These are phyloP conservation scores for Fusarium verrucosum DNA, from an alignment of 2,329 filamentous ascomycete species.

Conservation along the genomic window DNA sequence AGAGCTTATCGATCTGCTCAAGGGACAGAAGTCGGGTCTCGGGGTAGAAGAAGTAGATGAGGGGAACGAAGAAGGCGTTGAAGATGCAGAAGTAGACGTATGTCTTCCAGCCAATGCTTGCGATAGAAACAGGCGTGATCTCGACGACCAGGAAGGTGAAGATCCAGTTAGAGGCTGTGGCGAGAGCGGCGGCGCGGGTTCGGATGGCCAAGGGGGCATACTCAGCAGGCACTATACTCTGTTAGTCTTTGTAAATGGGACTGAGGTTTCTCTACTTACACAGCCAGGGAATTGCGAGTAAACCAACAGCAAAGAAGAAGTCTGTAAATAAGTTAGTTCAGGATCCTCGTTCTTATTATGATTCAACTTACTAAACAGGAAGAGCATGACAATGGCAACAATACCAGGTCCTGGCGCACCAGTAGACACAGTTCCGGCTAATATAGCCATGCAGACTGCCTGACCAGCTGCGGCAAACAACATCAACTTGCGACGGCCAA, in stretches of 20 bases:
- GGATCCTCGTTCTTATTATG: fast-evolving
- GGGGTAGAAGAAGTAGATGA: constrained; percentile 60
- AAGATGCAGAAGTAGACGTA: constrained; percentile 53
- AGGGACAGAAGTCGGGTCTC: constrained; percentile 59
- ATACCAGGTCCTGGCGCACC: constrained; percentile 51
- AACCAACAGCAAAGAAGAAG: constrained; percentile 54
- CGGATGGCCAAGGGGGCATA: constrained; percentile 54
- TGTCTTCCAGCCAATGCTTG: constrained; percentile 50
- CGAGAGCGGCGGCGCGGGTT: constrained; percentile 51
- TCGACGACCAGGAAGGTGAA: constrained; percentile 52
- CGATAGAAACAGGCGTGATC: constrained; percentile 52
- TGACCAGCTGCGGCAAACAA: constrained; percentile 56
- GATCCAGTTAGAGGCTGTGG: constrained; percentile 52
- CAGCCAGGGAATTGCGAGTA: constrained; percentile 53
- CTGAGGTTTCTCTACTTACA: constrained; percentile 24
- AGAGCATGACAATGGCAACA: constrained; percentile 56
- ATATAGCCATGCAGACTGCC: constrained; percentile 56
- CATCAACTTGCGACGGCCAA: constrained; percentile 67
- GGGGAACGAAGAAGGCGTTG: constrained; percentile 52
- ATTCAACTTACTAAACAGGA: constrained; percentile 47
- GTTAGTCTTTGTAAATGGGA: constrained; percentile 1
- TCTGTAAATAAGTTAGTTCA: constrained; percentile 23
- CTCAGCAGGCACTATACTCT: constrained; percentile 51
- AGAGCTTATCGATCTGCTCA: constrained; percentile 59
- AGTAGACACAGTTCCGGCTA: constrained; percentile 55